Evolutionary conservation across 2,329 filamentous ascomycete genomes (phyloP).

Genomic region (Colletotrichum sp.): DNA sequence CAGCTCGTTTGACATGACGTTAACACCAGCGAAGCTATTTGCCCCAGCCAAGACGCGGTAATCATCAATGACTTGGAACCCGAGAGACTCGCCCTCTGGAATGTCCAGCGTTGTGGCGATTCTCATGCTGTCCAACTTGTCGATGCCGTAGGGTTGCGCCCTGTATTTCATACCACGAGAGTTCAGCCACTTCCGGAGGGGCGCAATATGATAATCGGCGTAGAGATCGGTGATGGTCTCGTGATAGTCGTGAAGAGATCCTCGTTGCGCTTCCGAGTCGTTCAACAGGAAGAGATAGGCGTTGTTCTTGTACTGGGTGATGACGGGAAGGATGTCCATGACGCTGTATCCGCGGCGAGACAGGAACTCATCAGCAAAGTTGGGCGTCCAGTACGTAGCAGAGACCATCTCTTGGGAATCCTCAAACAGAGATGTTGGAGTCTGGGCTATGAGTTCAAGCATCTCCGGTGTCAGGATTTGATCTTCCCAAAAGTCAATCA

Average conservation of each 20-base stretch:
- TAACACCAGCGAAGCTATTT: background rate
- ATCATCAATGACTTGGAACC: background rate
- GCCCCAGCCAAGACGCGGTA: background rate
- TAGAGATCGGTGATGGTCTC: background rate
- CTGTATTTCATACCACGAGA: background rate
- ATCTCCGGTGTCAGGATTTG: background rate
- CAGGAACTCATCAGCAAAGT: background rate
- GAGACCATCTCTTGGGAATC: background rate
- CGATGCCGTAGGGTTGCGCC: background rate
- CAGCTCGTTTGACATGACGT: background rate
- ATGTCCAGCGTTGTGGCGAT: background rate
- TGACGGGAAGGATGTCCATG: background rate
- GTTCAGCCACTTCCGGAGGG: background rate
- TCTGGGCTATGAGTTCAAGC: background rate
- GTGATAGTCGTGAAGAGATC: background rate
- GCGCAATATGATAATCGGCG: background rate
- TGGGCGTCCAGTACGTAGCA: background rate
- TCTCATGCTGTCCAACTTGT: background rate
- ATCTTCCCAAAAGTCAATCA: background rate
- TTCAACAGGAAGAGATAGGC: background rate
- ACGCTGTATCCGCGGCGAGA: background rate
- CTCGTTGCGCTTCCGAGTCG: background rate
- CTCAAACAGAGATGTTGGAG: background rate
- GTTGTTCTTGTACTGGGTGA: background rate
- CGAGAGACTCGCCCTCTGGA: background rate